Percentiles rank a stretch among this genome's conserved stretches.
Conservation (phyloP, 192 early-diverging fungal species). For the Oehlia diaphana region DNA sequence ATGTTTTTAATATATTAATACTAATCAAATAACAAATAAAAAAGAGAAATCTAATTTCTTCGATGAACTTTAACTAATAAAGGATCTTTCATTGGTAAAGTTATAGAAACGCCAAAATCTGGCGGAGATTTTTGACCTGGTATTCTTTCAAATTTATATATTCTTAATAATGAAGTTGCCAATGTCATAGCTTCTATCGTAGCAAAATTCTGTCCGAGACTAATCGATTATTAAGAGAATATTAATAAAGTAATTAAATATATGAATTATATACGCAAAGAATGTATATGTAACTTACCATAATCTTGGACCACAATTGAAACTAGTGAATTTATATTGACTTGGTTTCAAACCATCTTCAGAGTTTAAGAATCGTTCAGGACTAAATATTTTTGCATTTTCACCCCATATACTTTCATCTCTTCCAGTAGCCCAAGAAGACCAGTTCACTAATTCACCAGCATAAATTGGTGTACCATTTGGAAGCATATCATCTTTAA, state of each 20-base stretch:
- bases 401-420: slow-evolving; percentile 59
- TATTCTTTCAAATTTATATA: slow-evolving; percentile 39
- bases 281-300: slow-evolving; percentile 21
- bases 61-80: slow-evolving; percentile 34
- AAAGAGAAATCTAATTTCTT: neutral
- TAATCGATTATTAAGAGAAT: slow-evolving; percentile 14
- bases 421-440: slow-evolving; percentile 55
- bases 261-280: neutral
- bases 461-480: slow-evolving; percentile 54
- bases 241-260: neutral
- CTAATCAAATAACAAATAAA: too few species aligned
- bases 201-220: slow-evolving; percentile 44
- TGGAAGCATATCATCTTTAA: slow-evolving; percentile 62
- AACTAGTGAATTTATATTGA: slow-evolving; percentile 53
- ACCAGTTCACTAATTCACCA: slow-evolving; percentile 56
- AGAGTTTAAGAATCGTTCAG: slow-evolving; percentile 63
- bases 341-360: slow-evolving; percentile 33
- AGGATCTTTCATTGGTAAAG: slow-evolving; percentile 44
- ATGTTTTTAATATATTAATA: too few species aligned
- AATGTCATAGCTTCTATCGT: slow-evolving; percentile 40
- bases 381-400: slow-evolving; percentile 61
- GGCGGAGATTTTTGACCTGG: slow-evolving; percentile 24
- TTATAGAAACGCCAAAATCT: slow-evolving; percentile 34
- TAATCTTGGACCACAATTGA: slow-evolving; percentile 59
- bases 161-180: slow-evolving; percentile 35